A percentile compares a stretch with the other conserved stretches of the same genome.
Conservation (phyloP, 352 stramenopile genomes). For the Globisporangium cederbergense region DNA sequence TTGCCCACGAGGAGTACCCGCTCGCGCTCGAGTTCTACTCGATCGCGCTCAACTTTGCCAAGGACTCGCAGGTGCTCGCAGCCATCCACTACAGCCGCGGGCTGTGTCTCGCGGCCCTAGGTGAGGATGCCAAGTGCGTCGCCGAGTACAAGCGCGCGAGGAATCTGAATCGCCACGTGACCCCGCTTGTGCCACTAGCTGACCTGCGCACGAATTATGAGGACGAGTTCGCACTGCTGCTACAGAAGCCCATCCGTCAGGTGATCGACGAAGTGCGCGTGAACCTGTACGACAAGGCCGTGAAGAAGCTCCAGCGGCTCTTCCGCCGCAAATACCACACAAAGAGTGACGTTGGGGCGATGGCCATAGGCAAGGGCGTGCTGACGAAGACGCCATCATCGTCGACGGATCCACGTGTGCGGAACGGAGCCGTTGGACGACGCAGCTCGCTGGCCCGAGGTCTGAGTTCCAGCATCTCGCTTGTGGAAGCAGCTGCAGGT, state of each 20-base stretch:
- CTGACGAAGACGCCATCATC: neutral
- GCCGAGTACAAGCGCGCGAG: constrained; percentile 66
- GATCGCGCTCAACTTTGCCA: constrained; percentile 56
- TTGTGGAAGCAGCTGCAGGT: constrained; percentile 6
- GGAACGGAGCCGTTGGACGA: neutral
- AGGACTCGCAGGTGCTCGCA: constrained; percentile 54
- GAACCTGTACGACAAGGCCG: constrained; percentile 55
- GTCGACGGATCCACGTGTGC: neutral
- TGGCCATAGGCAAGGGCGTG: neutral
- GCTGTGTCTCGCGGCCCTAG: constrained; percentile 51
- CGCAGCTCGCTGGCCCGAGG: neutral
- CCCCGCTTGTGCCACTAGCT: constrained; percentile 32
- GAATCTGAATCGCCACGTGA: constrained; percentile 61
- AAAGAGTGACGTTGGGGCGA: neutral
- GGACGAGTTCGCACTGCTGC: constrained; percentile 39
- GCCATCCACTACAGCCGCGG: constrained; percentile 54
- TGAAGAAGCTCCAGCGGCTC: constrained; percentile 56
- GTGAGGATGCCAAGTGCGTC: constrained; percentile 42
- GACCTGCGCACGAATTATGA: constrained; percentile 47
- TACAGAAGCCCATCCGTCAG: constrained; percentile 39
- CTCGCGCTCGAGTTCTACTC: constrained; percentile 62
- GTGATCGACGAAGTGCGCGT: constrained; percentile 59
- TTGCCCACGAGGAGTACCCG: constrained; percentile 59
- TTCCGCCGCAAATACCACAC: constrained; percentile 44
- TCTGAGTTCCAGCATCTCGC: neutral